Evolutionary conservation across 148 eudicot genomes (phyloP).

Genomic region (Rhododendron kiyosumense): DNA sequence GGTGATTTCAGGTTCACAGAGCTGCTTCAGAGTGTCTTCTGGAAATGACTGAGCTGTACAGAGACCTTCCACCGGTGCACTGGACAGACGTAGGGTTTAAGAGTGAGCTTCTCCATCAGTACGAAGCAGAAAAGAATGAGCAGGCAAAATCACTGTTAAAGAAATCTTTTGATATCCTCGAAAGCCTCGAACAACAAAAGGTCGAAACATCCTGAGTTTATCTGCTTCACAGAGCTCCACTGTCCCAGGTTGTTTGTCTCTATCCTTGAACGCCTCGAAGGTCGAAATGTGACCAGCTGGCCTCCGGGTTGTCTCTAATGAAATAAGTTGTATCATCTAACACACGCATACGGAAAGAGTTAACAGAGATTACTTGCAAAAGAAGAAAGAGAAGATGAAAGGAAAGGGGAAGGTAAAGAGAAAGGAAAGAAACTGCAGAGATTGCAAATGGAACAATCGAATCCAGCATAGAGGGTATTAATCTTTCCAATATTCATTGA

Average conservation of each 20-base stretch:
- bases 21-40: slow-evolving; percentile 77
- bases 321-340: neutral
- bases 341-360: neutral
- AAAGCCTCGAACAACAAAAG: slow-evolving; percentile 23
- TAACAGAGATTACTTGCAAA: neutral
- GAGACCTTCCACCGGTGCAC: slow-evolving; percentile 29
- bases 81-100: slow-evolving; percentile 37
- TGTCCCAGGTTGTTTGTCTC: neutral
- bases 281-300: neutral
- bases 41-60: slow-evolving; percentile 44
- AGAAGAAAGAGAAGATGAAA: neutral
- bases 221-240: neutral
- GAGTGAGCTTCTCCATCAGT: slow-evolving; percentile 46
- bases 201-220: neutral
- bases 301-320: neutral
- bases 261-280: neutral
- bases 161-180: slow-evolving; percentile 54
- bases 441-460: neutral
- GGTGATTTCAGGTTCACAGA: slow-evolving; percentile 53
- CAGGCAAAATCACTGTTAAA: slow-evolving; percentile 72
- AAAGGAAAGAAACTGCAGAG: slow-evolving; percentile 3
- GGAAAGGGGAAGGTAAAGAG: neutral
- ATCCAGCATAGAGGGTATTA: neutral
- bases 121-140: slow-evolving; percentile 64
- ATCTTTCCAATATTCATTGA: neutral